Conservation (phyloP, 441 rosid genomes). For the Gossypium schwendimanii region DNA sequence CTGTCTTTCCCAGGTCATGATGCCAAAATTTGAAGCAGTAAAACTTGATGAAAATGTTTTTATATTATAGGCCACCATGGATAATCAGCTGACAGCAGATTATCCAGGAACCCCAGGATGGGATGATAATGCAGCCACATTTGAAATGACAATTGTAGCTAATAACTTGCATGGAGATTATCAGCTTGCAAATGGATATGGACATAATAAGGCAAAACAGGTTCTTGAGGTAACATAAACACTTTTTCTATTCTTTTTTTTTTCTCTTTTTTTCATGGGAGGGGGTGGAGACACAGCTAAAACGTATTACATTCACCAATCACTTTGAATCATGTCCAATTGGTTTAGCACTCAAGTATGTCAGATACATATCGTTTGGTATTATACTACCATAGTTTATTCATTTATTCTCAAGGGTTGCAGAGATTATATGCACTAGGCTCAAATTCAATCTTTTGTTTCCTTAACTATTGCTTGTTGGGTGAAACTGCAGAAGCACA, state of each 20-base stretch:
- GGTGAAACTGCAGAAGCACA: slow-evolving; percentile 45
- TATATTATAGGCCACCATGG: slow-evolving; percentile 39
- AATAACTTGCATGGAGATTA: slow-evolving; percentile 40
- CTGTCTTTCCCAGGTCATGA: too few species aligned
- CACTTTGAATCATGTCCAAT: not conserved
- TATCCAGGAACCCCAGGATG: slow-evolving; percentile 53
- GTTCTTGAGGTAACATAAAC: slow-evolving; percentile 46
- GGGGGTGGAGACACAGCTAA: not conserved
- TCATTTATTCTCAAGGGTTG: not conserved
- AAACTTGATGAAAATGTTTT: slow-evolving; percentile 19
- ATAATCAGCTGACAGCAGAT: slow-evolving; percentile 56
- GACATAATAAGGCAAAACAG: slow-evolving; percentile 43
- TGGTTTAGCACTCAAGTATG: not conserved
- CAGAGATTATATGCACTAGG: not conserved
- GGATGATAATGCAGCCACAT: slow-evolving; percentile 44
- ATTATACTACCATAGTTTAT: not conserved
- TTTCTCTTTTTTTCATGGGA: not conserved
- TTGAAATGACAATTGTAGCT: slow-evolving; percentile 47
- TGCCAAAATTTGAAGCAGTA: not conserved
- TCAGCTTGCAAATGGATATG: slow-evolving; percentile 60
- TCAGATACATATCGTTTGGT: not conserved
- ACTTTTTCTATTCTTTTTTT: not conserved
- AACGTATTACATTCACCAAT: not conserved
- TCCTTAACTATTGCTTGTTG: not conserved
- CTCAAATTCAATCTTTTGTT: not conserved